phyloP scores from a whole-genome alignment of 2,329 filamentous ascomycete genomes.

The Helminthosporium solani region DNA sequence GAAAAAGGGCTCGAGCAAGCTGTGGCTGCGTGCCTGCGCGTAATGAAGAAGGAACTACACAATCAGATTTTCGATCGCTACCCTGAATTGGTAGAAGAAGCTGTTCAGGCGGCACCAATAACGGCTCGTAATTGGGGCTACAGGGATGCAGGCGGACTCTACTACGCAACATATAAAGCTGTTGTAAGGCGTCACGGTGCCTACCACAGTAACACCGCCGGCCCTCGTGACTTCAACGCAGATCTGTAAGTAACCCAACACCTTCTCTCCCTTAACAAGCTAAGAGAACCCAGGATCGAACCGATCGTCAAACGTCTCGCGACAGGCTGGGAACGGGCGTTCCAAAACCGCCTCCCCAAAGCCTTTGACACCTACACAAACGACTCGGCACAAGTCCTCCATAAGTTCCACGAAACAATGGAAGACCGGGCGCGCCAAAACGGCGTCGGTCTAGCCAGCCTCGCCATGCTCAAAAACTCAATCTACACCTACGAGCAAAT shows the following conservation, averaged over 20 bases:
- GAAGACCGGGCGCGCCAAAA: constrained; percentile 42
- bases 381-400: constrained; percentile 34
- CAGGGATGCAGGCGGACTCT: constrained; percentile 48
- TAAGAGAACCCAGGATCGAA: constrained; percentile 19
- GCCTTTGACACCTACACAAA: constrained; percentile 42
- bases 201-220: constrained; percentile 41
- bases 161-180: constrained; percentile 59
- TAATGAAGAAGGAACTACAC: constrained; percentile 44
- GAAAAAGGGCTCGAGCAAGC: constrained; percentile 46
- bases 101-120: constrained; percentile 38
- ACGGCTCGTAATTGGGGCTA: constrained; percentile 43
- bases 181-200: constrained; percentile 54
- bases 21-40: constrained; percentile 42
- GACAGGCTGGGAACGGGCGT: constrained; percentile 47
- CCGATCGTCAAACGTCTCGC: constrained; percentile 46
- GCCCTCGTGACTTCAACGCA: constrained; percentile 45
- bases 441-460: constrained; percentile 43
- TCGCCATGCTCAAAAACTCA: constrained; percentile 46
- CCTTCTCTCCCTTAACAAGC: neutral
- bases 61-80: constrained; percentile 52
- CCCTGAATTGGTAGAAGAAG: constrained; percentile 41
- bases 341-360: constrained; percentile 46
- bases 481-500: constrained; percentile 45
- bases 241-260: constrained; percentile 30
- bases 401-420: constrained; percentile 47